Evolutionary conservation across 2,329 filamentous ascomycete genomes (phyloP), one percentile per base, ranked within the genome.

Genomic region (Davidsoniella australis): DNA sequence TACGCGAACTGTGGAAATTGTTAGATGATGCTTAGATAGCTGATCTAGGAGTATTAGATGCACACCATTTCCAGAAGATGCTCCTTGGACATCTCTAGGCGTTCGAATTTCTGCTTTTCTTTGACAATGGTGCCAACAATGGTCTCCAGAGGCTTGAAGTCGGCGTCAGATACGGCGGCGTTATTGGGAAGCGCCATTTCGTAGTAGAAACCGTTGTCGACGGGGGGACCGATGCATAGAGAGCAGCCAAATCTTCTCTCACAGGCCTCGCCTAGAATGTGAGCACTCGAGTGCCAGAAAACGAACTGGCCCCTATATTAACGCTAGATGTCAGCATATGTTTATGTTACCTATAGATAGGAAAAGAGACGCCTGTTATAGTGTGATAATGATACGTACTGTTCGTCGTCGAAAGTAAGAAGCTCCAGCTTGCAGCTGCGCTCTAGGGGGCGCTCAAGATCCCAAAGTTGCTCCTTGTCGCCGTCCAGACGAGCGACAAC

Each of bases 211-310:
- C 87, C 89, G 64, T 88, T 82, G 48, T 87, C 78, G 41, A 89
- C 87, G 8, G 86, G 91, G 33, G 91, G 91, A 20, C 91, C 91
- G 62, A 95, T 93, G 64, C 87, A 95, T 42, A 95, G 76, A 58
- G 85, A 81, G 67, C 89, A 95, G 53, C 87, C 85, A 61, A 87
- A 98, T 59, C 87, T 76, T 60, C 83, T 76, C 67, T 98, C 91
- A 45, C 82, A 84, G 53, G 88, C 88, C 66, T 96, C 91, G 57
- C 91, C 91, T n/a, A 98, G 76, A 56, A 94, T 81, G 64, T 98
- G 91, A 41, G 91, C 91, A 59, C 82, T 89, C 17, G 86, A 94
- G 66, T 96, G 91, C 89, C 89, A 98, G 69, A 95, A 98, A 50
- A 96, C 89, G 63, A 85, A 85, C 68, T 91, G 88, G 59, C 86